phyloP scores from a whole-genome alignment of 441 rosid genomes.

The Biscutella auriculata region DNA sequence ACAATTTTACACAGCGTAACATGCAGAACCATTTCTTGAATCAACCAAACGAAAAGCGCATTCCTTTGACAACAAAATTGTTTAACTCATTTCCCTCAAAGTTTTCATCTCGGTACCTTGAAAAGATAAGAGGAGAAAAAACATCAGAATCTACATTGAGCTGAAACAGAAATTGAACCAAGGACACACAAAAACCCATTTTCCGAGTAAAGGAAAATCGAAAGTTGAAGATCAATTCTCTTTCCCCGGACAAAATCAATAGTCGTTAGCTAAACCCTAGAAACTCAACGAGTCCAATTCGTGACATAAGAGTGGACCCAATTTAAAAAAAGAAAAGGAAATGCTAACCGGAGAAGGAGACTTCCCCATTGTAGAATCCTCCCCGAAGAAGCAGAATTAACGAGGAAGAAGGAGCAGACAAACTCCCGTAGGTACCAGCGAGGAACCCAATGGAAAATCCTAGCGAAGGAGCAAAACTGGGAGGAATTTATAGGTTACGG shows the following conservation, averaged over 20 bases:
- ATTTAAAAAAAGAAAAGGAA: neutral
- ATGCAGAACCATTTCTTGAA: constrained; percentile 26
- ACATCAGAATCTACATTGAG: neutral
- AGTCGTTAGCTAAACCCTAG: constrained; percentile 16
- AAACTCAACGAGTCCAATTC: constrained; percentile 3
- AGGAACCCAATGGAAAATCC: neutral
- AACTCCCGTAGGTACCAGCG: neutral
- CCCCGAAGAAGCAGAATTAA: constrained; percentile 6
- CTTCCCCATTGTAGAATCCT: constrained; percentile 3
- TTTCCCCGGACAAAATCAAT: neutral
- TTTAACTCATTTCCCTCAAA: neutral
- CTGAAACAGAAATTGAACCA: neutral
- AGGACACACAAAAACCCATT: neutral
- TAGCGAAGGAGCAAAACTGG: constrained; percentile 1
- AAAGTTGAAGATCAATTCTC: neutral
- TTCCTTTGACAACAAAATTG: neutral
- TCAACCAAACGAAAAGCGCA: constrained; percentile 14
- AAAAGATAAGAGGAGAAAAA: neutral
- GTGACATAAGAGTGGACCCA: neutral
- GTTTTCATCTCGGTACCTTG: constrained; percentile 1
- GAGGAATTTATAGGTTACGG: neutral
- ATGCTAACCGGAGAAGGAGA: constrained; percentile 21
- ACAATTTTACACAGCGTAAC: constrained; percentile 38
- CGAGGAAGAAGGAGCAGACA: neutral
- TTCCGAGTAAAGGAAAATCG: neutral